Evolutionary conservation across 139 green algal species (phyloP).

Genomic region (Ettlia oleoabundans): DNA sequence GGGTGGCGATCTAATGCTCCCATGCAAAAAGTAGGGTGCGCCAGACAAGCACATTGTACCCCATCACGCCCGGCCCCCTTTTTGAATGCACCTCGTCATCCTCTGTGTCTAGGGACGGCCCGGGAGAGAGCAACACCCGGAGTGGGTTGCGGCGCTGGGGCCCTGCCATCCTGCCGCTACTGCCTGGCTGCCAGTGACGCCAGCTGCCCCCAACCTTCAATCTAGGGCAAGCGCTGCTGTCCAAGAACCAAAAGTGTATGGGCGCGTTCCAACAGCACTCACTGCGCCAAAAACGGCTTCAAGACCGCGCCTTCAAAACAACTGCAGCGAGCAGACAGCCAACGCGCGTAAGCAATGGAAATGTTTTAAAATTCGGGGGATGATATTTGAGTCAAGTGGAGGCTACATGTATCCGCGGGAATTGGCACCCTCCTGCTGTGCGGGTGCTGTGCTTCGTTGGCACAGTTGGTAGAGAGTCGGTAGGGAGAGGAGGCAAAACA

Average conservation of each 20-base stretch:
- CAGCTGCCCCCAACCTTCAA: not conserved
- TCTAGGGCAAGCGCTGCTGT: not conserved
- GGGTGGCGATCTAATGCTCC: no score
- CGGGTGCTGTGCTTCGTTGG: not conserved
- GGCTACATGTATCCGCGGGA: not conserved
- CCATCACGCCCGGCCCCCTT: no score
- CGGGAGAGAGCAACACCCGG: slow-evolving; percentile 17
- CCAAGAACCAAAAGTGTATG: no score
- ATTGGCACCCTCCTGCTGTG: not conserved
- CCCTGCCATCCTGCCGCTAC: not conserved
- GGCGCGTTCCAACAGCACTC: no score
- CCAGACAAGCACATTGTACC: no score
- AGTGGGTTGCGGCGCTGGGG: not conserved
- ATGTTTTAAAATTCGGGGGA: not conserved
- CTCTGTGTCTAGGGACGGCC: slow-evolving; percentile 31
- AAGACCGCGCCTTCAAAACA: no score
- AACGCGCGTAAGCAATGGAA: no score
- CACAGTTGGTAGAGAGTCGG: no score
- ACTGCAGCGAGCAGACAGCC: no score
- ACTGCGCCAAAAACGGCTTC: no score
- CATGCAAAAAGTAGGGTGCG: no score
- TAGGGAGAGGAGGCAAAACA: no score
- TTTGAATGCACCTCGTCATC: slow-evolving; percentile 41
- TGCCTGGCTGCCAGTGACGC: not conserved
- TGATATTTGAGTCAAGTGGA: not conserved